These are phyloP conservation scores for Cucurbita pepo DNA, from an alignment of 306 rosid genomes.

Conservation along the genomic window DNA sequence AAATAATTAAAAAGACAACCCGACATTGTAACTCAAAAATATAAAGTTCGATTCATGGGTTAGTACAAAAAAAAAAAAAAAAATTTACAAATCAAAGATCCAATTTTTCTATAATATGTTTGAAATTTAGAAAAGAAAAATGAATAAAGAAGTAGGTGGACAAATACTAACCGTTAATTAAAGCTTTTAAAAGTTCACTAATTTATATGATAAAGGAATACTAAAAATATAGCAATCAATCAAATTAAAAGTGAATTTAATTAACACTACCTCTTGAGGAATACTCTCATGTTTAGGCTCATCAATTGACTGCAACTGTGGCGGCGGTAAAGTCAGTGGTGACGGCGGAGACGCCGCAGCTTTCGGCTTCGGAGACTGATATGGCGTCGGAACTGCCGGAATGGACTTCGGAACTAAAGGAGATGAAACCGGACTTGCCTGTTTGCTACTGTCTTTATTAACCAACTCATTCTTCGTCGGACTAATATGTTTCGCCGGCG, in stretches of 20 bases:
- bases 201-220: not conserved
- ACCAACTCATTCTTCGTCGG: not conserved
- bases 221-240: not conserved
- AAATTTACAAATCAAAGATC: too few species aligned
- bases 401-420: not conserved
- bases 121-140: not conserved
- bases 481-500: not conserved
- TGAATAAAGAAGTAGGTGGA: not conserved
- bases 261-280: slow-evolving; percentile 15
- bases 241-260: not conserved
- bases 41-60: too few species aligned
- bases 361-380: not conserved
- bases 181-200: not conserved
- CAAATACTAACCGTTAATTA: not conserved
- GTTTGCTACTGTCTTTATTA: not conserved
- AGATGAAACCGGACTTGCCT: not conserved
- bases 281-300: not conserved
- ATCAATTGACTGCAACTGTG: not conserved
- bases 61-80: too few species aligned
- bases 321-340: not conserved
- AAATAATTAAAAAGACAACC: too few species aligned
- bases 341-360: not conserved
- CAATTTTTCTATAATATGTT: not conserved
- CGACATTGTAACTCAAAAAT: too few species aligned
- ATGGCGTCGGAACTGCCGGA: not conserved